Evolutionary conservation across 352 stramenopile genomes (phyloP), one percentile per base, ranked within the genome.

Genomic region (Globisporangium megalacanthum): DNA sequence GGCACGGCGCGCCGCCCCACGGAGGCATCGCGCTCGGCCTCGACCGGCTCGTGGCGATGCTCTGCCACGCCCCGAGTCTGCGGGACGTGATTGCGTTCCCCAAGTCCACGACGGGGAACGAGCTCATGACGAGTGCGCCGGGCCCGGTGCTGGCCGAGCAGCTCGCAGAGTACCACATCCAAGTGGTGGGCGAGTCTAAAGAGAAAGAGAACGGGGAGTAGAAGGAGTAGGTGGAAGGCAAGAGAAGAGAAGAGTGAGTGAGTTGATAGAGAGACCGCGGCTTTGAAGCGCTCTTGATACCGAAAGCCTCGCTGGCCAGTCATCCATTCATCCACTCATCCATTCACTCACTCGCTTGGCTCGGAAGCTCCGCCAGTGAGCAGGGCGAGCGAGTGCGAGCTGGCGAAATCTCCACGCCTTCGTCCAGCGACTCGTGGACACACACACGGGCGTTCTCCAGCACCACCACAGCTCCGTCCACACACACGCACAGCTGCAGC

Each of bases 21-120:
- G 86, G 81, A 13, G 88, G 88, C 11, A 93, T 96, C 49, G 88
- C 86, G 0, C 54, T 97, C 37, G 89, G 87, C 8, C 61, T 97
- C 22, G 89, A 97, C 56, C 87, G 89, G 10, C 65, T 96, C 15
- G 68, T 95, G 13, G 76, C 85, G 17, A 84, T 97, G n/a, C 49
- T 97, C 44, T 89, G 83, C 46, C 82, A 81, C 31, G 78, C 81
- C 4, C 69, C 72, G 17, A 89, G 77, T 53, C 73, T 97, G 42
- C 83, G 86, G 9, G 88, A 96, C 47, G 89, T 96, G 45, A 96
- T 97, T 49, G 86, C 89, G 35, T 97, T 97, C 62, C 89, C 89
- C 0, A 97, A 97, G 68, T 93, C 87, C 8, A 77, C 86, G 4
- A 91, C 81, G 8, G 89, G 88, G 29, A 88, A 93, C 44, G 88